These are phyloP conservation scores for Puccinia horiana DNA, from an alignment of 1,284 basidiomycete species.

Conservation along the genomic window DNA sequence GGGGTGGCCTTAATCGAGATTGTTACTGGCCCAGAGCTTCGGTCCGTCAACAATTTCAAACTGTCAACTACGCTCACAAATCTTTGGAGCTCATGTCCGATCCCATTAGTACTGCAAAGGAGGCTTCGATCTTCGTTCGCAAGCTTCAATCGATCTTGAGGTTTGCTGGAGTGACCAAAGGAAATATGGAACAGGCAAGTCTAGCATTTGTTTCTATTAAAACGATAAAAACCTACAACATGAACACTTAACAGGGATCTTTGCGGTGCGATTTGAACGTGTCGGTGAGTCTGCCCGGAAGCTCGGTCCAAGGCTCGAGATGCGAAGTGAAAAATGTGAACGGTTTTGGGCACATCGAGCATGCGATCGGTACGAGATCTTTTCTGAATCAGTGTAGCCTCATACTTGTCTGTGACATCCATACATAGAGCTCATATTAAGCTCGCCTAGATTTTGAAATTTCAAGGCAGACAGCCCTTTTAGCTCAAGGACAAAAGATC, in stretches of 20 bases:
- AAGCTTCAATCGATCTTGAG: constrained; percentile 79
- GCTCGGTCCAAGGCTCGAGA: constrained; percentile 70
- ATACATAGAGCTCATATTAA: neutral
- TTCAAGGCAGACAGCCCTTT: constrained; percentile 69
- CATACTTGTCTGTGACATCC: neutral
- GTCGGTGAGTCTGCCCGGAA: constrained; percentile 66
- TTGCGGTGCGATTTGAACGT: constrained; percentile 95
- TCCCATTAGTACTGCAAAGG: constrained; percentile 72
- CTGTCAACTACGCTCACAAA: neutral
- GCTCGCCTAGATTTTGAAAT: constrained; percentile 67
- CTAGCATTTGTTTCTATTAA: neutral
- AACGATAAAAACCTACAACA: neutral
- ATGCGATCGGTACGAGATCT: constrained; percentile 73
- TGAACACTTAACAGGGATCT: constrained; percentile 69
- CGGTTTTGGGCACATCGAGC: constrained; percentile 79
- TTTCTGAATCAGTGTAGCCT: neutral
- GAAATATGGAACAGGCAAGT: constrained; percentile 91
- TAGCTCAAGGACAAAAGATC: constrained; percentile 64
- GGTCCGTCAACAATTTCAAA: constrained; percentile 61
- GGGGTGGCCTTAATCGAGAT: constrained; percentile 92
- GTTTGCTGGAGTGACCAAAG: constrained; percentile 82
- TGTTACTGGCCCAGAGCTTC: constrained; percentile 88
- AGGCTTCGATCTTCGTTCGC: constrained; percentile 85
- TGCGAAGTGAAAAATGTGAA: constrained; percentile 98
- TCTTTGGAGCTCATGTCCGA: neutral